These are phyloP conservation scores for Cardamine occulta DNA, from an alignment of 345 rosid genomes.

Conservation along the genomic window DNA sequence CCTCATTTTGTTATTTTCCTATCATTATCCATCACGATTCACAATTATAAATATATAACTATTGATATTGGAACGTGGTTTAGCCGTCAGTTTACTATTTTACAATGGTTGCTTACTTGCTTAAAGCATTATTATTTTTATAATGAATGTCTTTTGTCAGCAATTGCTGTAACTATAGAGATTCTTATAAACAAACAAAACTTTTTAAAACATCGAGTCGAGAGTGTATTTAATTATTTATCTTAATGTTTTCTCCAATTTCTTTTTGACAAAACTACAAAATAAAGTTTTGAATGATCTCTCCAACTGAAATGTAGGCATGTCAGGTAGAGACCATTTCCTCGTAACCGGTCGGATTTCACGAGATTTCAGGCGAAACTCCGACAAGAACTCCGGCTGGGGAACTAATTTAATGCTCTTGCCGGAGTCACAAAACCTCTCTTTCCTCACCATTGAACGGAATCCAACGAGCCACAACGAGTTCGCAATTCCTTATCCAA, in stretches of 20 bases:
- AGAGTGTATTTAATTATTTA: not conserved
- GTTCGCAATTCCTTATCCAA: constrained; percentile 63
- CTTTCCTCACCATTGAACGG: constrained; percentile 60
- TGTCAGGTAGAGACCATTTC: constrained; percentile 67
- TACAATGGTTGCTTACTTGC: not conserved
- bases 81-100: not conserved
- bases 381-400: constrained; percentile 44
- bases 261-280: not conserved
- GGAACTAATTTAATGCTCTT: constrained; percentile 55
- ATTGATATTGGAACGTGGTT: not conserved
- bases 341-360: constrained; percentile 60
- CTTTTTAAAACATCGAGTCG: too few species aligned
- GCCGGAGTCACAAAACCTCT: constrained; percentile 54
- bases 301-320: constrained; percentile 20
- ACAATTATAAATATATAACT: not conserved
- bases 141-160: not conserved
- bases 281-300: not conserved
- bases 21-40: not conserved
- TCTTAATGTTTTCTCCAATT: not conserved
- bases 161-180: not conserved
- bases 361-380: constrained; percentile 54
- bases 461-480: constrained; percentile 52
- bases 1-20: too few species aligned
- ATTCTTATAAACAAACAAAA: not conserved
- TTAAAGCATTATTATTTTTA: too few species aligned